phyloP scores from a whole-genome alignment of 2,329 filamentous ascomycete genomes.

The Arthrinium puccinioides region DNA sequence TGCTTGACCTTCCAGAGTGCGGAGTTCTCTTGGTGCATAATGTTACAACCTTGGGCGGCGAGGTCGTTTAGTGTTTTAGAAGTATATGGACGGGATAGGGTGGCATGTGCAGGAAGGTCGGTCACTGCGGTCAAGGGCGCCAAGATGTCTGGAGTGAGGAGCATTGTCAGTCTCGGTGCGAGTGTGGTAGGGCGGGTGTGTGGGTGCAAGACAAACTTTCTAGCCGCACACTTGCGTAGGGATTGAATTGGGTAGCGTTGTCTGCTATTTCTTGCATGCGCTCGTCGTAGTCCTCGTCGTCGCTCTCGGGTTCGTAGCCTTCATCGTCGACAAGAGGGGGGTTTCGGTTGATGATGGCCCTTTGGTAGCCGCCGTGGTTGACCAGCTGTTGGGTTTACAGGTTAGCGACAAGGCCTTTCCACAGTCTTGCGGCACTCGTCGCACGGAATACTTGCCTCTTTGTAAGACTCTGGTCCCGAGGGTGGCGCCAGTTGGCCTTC shows the following conservation, averaged over 20 bases:
- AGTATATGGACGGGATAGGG: slow-evolving; percentile 66
- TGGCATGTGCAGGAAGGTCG: slow-evolving; percentile 67
- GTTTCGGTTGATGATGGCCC: slow-evolving; percentile 68
- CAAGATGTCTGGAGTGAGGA: slow-evolving; percentile 55
- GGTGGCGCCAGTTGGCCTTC: slow-evolving; percentile 62
- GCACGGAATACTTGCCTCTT: slow-evolving; percentile 50
- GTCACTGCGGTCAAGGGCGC: slow-evolving; percentile 68
- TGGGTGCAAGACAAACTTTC: slow-evolving; percentile 57
- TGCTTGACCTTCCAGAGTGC: slow-evolving; percentile 70
- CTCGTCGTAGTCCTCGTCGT: slow-evolving; percentile 65
- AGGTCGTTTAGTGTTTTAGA: slow-evolving; percentile 68
- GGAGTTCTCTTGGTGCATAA: slow-evolving; percentile 68
- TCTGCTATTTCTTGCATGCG: slow-evolving; percentile 53
- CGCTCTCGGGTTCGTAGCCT: slow-evolving; percentile 68
- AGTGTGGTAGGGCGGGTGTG: too few species aligned
- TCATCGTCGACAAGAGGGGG: slow-evolving; percentile 69
- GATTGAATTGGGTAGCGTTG: slow-evolving; percentile 62
- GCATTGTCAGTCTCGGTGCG: slow-evolving; percentile 25
- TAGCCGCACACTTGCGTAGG: slow-evolving; percentile 64
- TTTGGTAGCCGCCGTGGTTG: slow-evolving; percentile 65
- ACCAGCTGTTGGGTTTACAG: slow-evolving; percentile 44
- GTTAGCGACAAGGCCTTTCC: slow-evolving; percentile 9
- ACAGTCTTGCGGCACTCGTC: neutral
- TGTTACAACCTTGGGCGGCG: slow-evolving; percentile 58
- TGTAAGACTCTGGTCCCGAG: slow-evolving; percentile 61